These are phyloP conservation scores for Cladosporium austrohemisphaericum DNA, from an alignment of 2,329 filamentous ascomycete genomes.

Conservation along the genomic window DNA sequence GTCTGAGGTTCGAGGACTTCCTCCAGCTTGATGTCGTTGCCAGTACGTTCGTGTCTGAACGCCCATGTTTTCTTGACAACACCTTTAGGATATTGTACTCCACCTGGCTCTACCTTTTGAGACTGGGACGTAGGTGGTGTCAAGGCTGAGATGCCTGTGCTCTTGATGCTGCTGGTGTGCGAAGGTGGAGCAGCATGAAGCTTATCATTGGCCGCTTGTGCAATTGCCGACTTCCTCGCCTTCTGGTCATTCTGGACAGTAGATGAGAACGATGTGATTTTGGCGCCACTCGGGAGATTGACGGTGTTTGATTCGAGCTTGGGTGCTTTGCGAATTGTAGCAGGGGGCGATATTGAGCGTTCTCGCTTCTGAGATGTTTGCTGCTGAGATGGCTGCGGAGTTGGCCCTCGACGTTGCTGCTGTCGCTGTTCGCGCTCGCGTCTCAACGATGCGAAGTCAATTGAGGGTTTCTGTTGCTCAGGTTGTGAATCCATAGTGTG, in stretches of 20 bases:
- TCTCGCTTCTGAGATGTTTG: conserved; percentile 50
- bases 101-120: conserved; percentile 3
- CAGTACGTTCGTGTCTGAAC: conserved; percentile 55
- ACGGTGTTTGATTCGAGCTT: conserved; percentile 23
- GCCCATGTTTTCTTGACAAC: conserved; percentile 79
- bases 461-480: neutral
- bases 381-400: no score
- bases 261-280: conserved; percentile 25
- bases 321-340: conserved; percentile 24
- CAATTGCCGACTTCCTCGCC: conserved; percentile 21
- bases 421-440: conserved; percentile 7
- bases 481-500: neutral
- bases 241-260: conserved; percentile 22
- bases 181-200: conserved; percentile 12
- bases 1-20: conserved; percentile 73
- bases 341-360: conserved; percentile 40
- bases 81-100: conserved; percentile 54
- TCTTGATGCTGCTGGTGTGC: neutral
- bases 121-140: neutral
- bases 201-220: conserved; percentile 22
- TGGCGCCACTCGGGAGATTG: conserved; percentile 22
- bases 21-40: conserved; percentile 79
- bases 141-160: neutral
- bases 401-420: no score
- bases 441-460: neutral